Evolutionary conservation across 2,329 filamentous ascomycete species (phyloP).

Genomic region (Alternaria longipes): DNA sequence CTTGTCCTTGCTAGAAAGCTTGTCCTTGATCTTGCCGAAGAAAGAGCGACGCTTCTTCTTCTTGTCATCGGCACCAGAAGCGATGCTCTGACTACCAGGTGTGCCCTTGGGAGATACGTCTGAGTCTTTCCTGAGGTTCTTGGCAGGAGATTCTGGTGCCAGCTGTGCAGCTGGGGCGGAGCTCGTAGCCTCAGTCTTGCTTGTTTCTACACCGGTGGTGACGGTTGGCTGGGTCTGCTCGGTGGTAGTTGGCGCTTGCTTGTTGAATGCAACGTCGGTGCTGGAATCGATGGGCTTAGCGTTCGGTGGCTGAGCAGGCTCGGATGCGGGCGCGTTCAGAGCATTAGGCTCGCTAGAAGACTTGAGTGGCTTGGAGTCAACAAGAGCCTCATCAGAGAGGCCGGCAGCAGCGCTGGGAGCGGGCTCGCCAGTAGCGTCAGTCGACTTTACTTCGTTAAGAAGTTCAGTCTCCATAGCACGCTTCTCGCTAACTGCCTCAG

Average conservation of each 20-base stretch:
- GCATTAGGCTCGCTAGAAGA: conserved; percentile 43
- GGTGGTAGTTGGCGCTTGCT: conserved; percentile 51
- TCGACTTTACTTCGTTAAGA: conserved; percentile 48
- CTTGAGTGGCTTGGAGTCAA: conserved; percentile 42
- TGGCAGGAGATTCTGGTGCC: conserved; percentile 44
- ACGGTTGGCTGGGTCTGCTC: conserved; percentile 52
- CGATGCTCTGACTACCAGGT: conserved; percentile 50
- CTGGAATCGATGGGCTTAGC: conserved; percentile 38
- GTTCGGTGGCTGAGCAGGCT: conserved; percentile 37
- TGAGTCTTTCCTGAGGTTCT: conserved; percentile 36
- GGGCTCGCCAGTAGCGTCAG: conserved; percentile 43
- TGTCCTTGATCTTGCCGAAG: conserved; percentile 61
- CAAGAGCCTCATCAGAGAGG: conserved; percentile 37
- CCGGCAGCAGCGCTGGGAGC: conserved; percentile 49
- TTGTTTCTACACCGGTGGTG: conserved; percentile 53
- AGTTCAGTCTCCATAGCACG: conserved; percentile 76
- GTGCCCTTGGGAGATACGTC: conserved; percentile 49
- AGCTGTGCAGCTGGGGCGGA: conserved; percentile 19
- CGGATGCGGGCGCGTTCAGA: conserved; percentile 52
- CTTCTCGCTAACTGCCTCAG: conserved; percentile 75
- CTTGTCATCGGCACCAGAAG: conserved; percentile 47
- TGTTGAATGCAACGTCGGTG: conserved; percentile 55
- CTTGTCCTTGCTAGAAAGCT: conserved; percentile 51
- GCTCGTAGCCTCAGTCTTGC: conserved; percentile 37
- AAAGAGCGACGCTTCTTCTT: conserved; percentile 60